A percentile compares a stretch with the other conserved stretches of the same genome.
phyloP scores from a whole-genome alignment of 345 rosid species.

The Brassica carinata region DNA sequence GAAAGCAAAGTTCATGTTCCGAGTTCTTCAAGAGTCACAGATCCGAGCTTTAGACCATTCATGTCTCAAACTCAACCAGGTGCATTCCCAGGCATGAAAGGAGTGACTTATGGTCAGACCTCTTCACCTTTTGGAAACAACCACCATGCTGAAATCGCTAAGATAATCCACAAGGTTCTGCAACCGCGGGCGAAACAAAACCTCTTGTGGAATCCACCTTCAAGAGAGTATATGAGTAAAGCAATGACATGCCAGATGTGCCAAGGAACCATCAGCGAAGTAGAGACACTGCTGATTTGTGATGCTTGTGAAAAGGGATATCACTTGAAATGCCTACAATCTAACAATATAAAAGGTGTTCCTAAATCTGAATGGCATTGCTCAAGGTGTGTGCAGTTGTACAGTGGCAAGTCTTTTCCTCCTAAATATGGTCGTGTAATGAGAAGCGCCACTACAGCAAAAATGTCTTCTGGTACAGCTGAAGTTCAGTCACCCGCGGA shows the following conservation, averaged over 20 bases:
- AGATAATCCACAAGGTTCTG: slow-evolving; percentile 68
- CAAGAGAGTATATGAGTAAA: slow-evolving; percentile 93
- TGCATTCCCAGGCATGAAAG: slow-evolving; percentile 56
- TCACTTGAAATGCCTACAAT: slow-evolving; percentile 83
- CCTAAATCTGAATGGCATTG: slow-evolving; percentile 99
- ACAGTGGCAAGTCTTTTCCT: slow-evolving; percentile 90
- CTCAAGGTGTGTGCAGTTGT: slow-evolving; percentile 68
- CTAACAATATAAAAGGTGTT: slow-evolving; percentile 67
- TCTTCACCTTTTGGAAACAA: slow-evolving; percentile 51
- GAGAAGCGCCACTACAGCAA: slow-evolving; percentile 58
- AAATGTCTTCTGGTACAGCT: slow-evolving; percentile 53
- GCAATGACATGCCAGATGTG: slow-evolving; percentile 79
- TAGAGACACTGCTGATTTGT: slow-evolving; percentile 81
- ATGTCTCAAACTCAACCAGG: slow-evolving; percentile 54
- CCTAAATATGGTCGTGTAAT: slow-evolving; percentile 98
- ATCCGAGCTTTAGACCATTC: slow-evolving; percentile 61
- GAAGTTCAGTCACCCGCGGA: slow-evolving; percentile 61
- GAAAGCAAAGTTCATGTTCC: slow-evolving; percentile 59
- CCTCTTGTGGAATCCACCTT: slow-evolving; percentile 93
- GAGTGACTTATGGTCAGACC: slow-evolving; percentile 53
- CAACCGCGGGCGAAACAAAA: slow-evolving; percentile 69
- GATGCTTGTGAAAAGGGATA: slow-evolving; percentile 96
- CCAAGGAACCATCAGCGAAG: slow-evolving; percentile 65
- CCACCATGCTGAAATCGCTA: slow-evolving; percentile 74
- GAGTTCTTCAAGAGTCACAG: slow-evolving; percentile 54